These are phyloP conservation scores for Fusarium chuoi DNA, from an alignment of 2,329 filamentous ascomycete species.

Conservation along the genomic window DNA sequence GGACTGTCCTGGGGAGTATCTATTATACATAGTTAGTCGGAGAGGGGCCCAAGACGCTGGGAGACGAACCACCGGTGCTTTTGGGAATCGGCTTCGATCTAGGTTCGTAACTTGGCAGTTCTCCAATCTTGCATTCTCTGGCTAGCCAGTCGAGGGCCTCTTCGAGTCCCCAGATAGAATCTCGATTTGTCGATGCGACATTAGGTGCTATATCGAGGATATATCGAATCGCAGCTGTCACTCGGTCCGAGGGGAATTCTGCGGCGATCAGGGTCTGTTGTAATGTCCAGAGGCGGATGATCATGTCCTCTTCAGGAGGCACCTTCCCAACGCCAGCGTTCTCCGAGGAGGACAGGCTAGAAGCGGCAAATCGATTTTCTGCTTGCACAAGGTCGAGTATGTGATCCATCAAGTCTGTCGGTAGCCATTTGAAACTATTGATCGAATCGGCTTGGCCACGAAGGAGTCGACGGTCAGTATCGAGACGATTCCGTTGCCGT, in stretches of 20 bases:
- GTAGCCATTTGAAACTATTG: conserved; percentile 81
- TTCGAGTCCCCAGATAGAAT: conserved; percentile 84
- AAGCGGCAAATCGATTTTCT: conserved; percentile 69
- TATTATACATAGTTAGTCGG: conserved; percentile 35
- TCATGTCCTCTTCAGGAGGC: conserved; percentile 79
- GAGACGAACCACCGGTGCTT: conserved; percentile 46
- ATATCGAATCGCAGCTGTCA: conserved; percentile 72
- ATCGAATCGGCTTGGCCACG: conserved; percentile 80
- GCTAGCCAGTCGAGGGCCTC: conserved; percentile 92
- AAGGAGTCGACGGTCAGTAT: conserved; percentile 86
- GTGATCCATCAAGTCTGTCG: conserved; percentile 79
- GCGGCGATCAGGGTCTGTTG: conserved; percentile 76
- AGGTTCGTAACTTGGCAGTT: conserved; percentile 76
- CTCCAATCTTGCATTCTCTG: conserved; percentile 74
- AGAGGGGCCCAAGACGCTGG: background rate
- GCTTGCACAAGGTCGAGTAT: conserved; percentile 78
- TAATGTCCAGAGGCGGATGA: conserved; percentile 85
- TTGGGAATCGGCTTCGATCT: conserved; percentile 51
- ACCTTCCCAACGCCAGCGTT: conserved; percentile 60
- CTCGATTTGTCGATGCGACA: conserved; percentile 65
- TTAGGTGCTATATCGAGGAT: conserved; percentile 75
- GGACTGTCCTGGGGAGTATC: conserved; percentile 63
- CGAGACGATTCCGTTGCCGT: conserved; percentile 79
- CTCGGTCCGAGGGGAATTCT: conserved; percentile 72
- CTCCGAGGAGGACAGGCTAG: conserved; percentile 59